phyloP scores from a whole-genome alignment of 352 stramenopile genomes.

The Phytophthora aleatoria region DNA sequence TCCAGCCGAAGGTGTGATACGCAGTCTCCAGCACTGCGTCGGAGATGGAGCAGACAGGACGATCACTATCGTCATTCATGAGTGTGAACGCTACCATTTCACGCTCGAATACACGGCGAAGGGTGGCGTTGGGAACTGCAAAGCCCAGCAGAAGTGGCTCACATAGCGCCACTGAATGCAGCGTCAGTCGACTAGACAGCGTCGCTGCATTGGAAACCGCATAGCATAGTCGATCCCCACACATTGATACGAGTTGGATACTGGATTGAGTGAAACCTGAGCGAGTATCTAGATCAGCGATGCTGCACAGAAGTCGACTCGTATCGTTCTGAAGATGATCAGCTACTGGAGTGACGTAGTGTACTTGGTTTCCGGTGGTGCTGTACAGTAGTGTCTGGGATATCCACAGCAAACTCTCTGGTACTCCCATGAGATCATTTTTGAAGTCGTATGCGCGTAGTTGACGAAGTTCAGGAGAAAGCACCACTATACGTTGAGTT shows the following conservation, averaged over 20 bases:
- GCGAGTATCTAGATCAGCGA: slow-evolving; percentile 17
- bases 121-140: slow-evolving; percentile 28
- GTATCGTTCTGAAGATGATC: slow-evolving; percentile 12
- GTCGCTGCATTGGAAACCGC: slow-evolving; percentile 42
- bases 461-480: slow-evolving; percentile 43
- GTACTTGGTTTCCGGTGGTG: slow-evolving; percentile 53
- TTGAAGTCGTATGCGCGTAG: slow-evolving; percentile 47
- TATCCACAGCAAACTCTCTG: slow-evolving; percentile 71
- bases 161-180: slow-evolving; percentile 53
- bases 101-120: slow-evolving; percentile 66
- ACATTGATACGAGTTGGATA: slow-evolving; percentile 51
- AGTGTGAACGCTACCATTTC: slow-evolving; percentile 63
- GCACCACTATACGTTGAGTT: slow-evolving; percentile 59
- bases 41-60: slow-evolving; percentile 52
- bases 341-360: slow-evolving; percentile 54
- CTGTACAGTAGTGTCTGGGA: slow-evolving; percentile 65
- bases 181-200: slow-evolving; percentile 39
- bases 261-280: slow-evolving; percentile 21
- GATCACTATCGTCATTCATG: slow-evolving; percentile 40
- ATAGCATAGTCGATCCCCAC: slow-evolving; percentile 64
- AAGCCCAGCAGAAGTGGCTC: slow-evolving; percentile 64
- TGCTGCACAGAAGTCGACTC: slow-evolving; percentile 33
- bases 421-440: slow-evolving; percentile 37
- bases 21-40: slow-evolving; percentile 46
- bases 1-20: slow-evolving; percentile 67